Evolutionary conservation across 2,329 filamentous ascomycete genomes (phyloP).

Genomic region (Fusarium begoniae): DNA sequence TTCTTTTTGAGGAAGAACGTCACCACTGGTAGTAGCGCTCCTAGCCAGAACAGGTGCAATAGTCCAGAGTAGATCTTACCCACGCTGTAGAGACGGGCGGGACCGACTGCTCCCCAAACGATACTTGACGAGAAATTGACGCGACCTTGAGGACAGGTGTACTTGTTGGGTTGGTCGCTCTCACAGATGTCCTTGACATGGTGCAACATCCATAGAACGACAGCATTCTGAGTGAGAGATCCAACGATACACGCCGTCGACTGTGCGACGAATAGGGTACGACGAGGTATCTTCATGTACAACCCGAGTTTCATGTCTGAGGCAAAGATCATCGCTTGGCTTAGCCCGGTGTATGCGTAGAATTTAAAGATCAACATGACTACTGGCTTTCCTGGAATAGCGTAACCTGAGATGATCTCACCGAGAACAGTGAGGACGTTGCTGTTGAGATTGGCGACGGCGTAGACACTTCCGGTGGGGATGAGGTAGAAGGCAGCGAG

Average conservation of each 20-base stretch:
- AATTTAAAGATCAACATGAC: constrained; percentile 4
- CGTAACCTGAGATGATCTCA: background rate
- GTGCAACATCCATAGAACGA: background rate
- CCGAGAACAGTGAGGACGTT: background rate
- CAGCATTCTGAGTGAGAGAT: background rate
- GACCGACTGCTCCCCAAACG: background rate
- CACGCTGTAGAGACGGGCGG: background rate
- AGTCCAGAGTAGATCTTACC: background rate
- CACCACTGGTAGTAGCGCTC: background rate
- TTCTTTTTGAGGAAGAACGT: background rate
- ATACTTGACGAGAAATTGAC: background rate
- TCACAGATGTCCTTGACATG: background rate
- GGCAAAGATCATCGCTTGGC: background rate
- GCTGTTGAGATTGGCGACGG: background rate
- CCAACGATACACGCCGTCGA: background rate
- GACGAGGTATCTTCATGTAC: constrained; percentile 3
- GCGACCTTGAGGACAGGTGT: background rate
- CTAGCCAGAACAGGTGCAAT: background rate
- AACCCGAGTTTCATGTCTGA: background rate
- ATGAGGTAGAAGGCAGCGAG: background rate
- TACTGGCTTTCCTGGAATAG: background rate
- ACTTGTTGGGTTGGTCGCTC: background rate
- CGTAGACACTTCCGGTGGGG: background rate
- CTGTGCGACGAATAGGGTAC: background rate
- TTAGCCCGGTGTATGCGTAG: background rate